Percentiles rank a stretch among this genome's conserved stretches.
Conservation (phyloP, 768 basidiomycete species). For the Russula olivacea region DNA sequence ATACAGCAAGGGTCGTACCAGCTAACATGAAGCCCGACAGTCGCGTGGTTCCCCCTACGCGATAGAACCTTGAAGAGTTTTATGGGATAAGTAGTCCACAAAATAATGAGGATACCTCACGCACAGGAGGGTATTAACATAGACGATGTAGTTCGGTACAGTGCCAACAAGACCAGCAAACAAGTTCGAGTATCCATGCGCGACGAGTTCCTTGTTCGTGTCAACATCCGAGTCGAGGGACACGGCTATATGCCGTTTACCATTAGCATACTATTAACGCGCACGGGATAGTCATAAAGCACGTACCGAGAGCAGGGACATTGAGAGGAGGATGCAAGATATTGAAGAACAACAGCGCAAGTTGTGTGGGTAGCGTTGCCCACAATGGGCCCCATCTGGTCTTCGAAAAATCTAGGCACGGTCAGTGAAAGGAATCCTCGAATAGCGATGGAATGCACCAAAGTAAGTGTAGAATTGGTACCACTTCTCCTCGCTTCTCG, state of each 20-base stretch:
- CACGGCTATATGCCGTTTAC: constrained; percentile 47
- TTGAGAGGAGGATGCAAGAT: constrained; percentile 81
- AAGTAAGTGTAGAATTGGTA: constrained; percentile 81
- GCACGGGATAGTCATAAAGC: background rate
- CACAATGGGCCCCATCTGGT: constrained; percentile 64
- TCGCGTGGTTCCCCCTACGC: constrained; percentile 83
- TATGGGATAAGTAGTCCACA: constrained; percentile 22
- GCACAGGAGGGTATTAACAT: constrained; percentile 60
- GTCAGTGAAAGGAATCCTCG: background rate
- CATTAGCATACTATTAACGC: background rate
- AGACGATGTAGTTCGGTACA: constrained; percentile 86
- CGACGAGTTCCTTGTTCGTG: constrained; percentile 88
- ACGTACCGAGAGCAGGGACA: constrained; percentile 77
- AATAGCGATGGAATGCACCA: constrained; percentile 41
- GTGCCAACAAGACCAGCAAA: constrained; percentile 74
- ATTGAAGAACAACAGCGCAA: constrained; percentile 87
- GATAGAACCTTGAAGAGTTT: constrained; percentile 60
- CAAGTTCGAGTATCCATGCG: constrained; percentile 88
- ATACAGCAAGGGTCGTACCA: constrained; percentile 57
- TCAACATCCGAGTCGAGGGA: constrained; percentile 86
- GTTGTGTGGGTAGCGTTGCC: constrained; percentile 87
- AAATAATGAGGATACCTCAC: background rate
- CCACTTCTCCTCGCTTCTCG: constrained; percentile 50
- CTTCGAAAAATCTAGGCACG: constrained; percentile 47
- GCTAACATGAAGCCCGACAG: constrained; percentile 84